Percentiles rank a stretch among this genome's conserved stretches.
Evolutionary conservation across 257 asterid species (phyloP).

Genomic region (Plantago elongata): DNA sequence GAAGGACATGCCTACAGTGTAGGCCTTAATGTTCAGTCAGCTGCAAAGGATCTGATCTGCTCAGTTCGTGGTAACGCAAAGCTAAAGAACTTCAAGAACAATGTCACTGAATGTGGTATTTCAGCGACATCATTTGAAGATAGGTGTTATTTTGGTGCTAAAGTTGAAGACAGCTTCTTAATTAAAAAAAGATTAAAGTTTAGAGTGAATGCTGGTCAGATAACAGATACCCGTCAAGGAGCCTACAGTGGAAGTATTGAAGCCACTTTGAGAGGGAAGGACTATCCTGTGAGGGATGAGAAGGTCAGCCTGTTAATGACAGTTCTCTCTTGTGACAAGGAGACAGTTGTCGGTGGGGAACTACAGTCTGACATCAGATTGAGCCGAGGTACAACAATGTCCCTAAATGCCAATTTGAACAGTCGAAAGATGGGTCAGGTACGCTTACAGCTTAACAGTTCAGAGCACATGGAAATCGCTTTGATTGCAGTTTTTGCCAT

Average conservation of each 20-base stretch:
- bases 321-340: slow-evolving; percentile 54
- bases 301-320: slow-evolving; percentile 54
- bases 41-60: slow-evolving; percentile 67
- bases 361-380: slow-evolving; percentile 64
- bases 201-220: slow-evolving; percentile 54
- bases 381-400: slow-evolving; percentile 59
- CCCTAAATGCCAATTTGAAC: slow-evolving; percentile 62
- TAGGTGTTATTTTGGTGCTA: slow-evolving; percentile 55
- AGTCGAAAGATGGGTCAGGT: slow-evolving; percentile 82
- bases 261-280: slow-evolving; percentile 71
- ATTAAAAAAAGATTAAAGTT: slow-evolving; percentile 52
- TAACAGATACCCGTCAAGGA: slow-evolving; percentile 53
- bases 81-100: slow-evolving; percentile 45
- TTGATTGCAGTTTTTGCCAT: slow-evolving; percentile 60
- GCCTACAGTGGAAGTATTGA: slow-evolving; percentile 75
- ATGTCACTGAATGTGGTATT: slow-evolving; percentile 73
- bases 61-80: slow-evolving; percentile 56
- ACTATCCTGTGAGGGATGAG: slow-evolving; percentile 87
- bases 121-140: slow-evolving; percentile 59
- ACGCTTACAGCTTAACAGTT: slow-evolving; percentile 60
- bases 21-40: slow-evolving; percentile 76
- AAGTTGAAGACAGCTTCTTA: slow-evolving; percentile 64
- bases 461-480: slow-evolving; percentile 78
- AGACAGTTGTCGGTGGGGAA: slow-evolving; percentile 61
- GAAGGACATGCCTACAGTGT: slow-evolving; percentile 49